Percentiles rank a stretch among this genome's conserved stretches.
phyloP scores from a whole-genome alignment of 2,329 filamentous ascomycete genomes.

The Hypoxylon sp. region DNA sequence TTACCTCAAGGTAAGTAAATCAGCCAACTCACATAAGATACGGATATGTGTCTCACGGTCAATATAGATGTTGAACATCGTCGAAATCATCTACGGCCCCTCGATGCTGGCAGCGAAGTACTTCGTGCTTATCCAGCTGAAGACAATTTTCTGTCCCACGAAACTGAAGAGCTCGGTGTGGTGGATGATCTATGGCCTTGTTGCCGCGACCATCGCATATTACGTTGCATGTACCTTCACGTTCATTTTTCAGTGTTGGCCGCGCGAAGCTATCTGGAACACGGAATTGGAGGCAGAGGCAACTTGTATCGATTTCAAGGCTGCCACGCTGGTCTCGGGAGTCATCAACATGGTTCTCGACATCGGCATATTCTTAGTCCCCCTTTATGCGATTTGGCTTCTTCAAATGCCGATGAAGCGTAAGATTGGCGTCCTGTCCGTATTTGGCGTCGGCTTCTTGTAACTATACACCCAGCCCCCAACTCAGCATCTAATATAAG shows the following conservation, averaged over 20 bases:
- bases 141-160: conserved; percentile 17
- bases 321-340: conserved; percentile 18
- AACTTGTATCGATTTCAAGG: conserved; percentile 20
- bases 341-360: conserved; percentile 20
- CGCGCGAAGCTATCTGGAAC: conserved; percentile 17
- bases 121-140: conserved; percentile 20
- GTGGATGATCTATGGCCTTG: conserved; percentile 13
- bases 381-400: conserved; percentile 20
- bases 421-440: conserved; percentile 17
- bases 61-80: conserved; percentile 18
- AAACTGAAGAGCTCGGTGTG: conserved; percentile 17
- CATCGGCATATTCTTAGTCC: conserved; percentile 18
- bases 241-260: conserved; percentile 25
- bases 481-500: background rate
- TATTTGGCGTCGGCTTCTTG: conserved; percentile 21
- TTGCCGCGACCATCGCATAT: conserved; percentile 9
- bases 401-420: conserved; percentile 24
- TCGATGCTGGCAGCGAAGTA: conserved; percentile 23
- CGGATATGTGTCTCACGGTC: background rate
- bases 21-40: background rate
- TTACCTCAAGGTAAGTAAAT: conserved; percentile 8
- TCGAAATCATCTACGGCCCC: conserved; percentile 21
- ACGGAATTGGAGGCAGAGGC: conserved; percentile 7
- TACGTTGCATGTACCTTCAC: conserved; percentile 20
- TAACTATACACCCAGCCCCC: background rate